phyloP scores from a whole-genome alignment of 805 yeast genomes.

The Scheffersomyces amazonensis region DNA sequence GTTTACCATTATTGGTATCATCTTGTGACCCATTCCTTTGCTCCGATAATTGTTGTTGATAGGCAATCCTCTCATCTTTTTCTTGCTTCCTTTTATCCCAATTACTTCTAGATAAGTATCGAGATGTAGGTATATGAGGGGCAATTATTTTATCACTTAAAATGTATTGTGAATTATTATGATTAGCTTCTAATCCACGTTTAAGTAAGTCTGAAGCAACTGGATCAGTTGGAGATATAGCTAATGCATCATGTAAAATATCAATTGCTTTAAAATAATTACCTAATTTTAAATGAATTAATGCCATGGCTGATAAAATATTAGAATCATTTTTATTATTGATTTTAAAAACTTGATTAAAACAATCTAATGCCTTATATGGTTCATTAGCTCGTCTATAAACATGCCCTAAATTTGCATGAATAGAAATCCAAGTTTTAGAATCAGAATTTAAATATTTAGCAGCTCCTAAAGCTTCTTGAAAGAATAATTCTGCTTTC shows the following conservation, averaged over 20 bases:
- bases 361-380: constrained; percentile 69
- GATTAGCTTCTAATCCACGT: constrained; percentile 70
- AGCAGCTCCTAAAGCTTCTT: constrained; percentile 70
- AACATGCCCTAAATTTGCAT: constrained; percentile 85
- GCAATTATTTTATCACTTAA: constrained; percentile 12
- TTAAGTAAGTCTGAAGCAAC: constrained; percentile 78
- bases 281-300: constrained; percentile 71
- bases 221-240: constrained; percentile 75
- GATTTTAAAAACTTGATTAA: constrained; percentile 69
- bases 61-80: not conserved
- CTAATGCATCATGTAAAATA: constrained; percentile 75
- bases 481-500: constrained; percentile 68
- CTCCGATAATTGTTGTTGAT: constrained; percentile 1
- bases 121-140: constrained; percentile 16
- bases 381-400: constrained; percentile 63
- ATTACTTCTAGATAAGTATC: constrained; percentile 14
- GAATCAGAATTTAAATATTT: constrained; percentile 71
- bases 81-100: not conserved
- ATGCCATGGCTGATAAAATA: constrained; percentile 79
- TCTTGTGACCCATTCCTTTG: constrained; percentile 1
- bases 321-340: constrained; percentile 68
- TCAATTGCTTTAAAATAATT: constrained; percentile 67
- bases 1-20: constrained; percentile 8
- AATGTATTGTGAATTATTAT: constrained; percentile 18
- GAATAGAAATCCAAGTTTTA: constrained; percentile 80